These are phyloP conservation scores for Colletotrichum theobromicola DNA, from an alignment of 2,329 filamentous ascomycete genomes.

Conservation along the genomic window DNA sequence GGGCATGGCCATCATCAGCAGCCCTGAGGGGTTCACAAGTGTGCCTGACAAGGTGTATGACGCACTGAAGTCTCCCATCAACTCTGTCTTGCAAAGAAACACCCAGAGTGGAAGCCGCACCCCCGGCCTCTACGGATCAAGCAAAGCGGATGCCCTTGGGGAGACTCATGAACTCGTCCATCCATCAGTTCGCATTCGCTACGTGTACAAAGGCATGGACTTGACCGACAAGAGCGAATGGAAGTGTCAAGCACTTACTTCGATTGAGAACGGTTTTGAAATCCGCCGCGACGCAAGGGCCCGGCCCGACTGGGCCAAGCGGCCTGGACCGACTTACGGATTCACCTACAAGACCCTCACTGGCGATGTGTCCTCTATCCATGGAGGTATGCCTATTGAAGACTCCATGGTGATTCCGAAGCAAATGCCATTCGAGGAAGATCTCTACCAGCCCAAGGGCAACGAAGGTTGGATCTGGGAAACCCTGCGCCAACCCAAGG, in stretches of 20 bases:
- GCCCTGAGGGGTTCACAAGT: conserved; percentile 7
- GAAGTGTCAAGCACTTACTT: conserved; percentile 19
- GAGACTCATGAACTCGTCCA: conserved; percentile 33
- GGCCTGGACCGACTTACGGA: not conserved
- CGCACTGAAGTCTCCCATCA: not conserved
- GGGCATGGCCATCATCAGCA: conserved; percentile 25
- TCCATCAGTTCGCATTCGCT: conserved; percentile 34
- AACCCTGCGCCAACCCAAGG: not conserved
- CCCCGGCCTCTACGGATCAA: conserved; percentile 27
- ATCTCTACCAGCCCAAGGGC: not conserved
- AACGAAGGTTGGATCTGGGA: not conserved
- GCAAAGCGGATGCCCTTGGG: not conserved
- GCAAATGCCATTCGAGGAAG: not conserved
- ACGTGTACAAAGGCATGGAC: conserved; percentile 30
- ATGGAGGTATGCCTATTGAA: not conserved
- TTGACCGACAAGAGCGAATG: conserved; percentile 33
- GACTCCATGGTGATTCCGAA: not conserved
- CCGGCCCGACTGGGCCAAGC: not conserved
- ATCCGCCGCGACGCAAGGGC: not conserved
- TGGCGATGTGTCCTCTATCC: not conserved
- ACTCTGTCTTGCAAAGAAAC: not conserved
- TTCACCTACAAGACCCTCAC: not conserved
- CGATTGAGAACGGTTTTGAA: conserved; percentile 1
- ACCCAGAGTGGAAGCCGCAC: conserved; percentile 13
- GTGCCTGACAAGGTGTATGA: conserved; percentile 6